phyloP scores from a whole-genome alignment of 176 grass and related monocot species.

The Lolium perenne region DNA sequence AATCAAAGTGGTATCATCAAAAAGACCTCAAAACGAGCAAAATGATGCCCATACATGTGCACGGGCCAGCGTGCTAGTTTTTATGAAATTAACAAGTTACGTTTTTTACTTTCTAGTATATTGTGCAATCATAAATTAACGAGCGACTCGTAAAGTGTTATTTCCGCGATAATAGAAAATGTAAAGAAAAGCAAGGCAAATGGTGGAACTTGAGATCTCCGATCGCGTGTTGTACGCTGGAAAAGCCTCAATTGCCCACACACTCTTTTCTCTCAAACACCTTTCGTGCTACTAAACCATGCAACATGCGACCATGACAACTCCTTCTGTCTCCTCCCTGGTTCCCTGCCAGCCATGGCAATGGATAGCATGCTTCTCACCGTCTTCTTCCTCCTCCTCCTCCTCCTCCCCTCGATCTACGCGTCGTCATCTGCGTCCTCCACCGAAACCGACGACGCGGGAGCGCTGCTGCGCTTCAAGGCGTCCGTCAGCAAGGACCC shows the following conservation, averaged over 20 bases:
- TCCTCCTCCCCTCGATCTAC: conserved; percentile 15
- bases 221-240: neutral
- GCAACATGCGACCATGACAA: neutral
- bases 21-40: neutral
- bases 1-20: neutral
- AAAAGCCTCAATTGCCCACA: neutral
- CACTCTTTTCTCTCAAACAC: neutral
- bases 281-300: neutral
- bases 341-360: conserved; percentile 23
- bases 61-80: neutral
- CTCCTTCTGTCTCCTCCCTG: conserved; percentile 5
- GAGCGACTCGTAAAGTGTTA: neutral
- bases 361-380: conserved; percentile 47
- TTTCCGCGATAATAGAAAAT: neutral
- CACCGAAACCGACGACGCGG: conserved; percentile 38
- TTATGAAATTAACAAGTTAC: neutral
- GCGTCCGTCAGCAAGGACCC: conserved; percentile 60
- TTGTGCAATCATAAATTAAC: too few species aligned
- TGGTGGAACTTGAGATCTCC: neutral
- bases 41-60: neutral
- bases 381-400: conserved; percentile 15
- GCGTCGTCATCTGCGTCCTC: neutral
- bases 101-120: too few species aligned
- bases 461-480: conserved; percentile 77
- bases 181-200: neutral